Conservation (phyloP, 1,139 yeast species). For the Casaregolazyma suthepensis region DNA sequence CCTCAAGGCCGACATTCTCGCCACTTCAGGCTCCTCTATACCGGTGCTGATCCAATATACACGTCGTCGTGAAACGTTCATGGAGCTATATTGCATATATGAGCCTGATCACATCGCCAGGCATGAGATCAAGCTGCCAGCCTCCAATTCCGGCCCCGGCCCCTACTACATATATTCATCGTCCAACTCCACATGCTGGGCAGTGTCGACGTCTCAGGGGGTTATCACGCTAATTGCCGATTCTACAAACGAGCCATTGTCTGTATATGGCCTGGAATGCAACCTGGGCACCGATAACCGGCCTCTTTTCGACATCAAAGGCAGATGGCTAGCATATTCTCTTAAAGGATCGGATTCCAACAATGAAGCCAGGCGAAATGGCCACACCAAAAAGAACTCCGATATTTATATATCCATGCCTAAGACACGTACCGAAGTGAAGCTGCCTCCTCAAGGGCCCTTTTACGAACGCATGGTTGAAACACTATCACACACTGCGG, state of each 20-base stretch:
- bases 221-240: not conserved
- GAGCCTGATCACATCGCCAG: constrained; percentile 14
- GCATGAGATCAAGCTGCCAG: constrained; percentile 21
- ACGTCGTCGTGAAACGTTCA: constrained; percentile 14
- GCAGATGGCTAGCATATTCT: constrained; percentile 25
- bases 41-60: constrained; percentile 19
- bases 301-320: constrained; percentile 25
- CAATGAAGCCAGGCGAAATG: not conserved
- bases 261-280: constrained; percentile 23
- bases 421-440: constrained; percentile 23
- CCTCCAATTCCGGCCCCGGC: constrained; percentile 23
- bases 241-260: constrained; percentile 9
- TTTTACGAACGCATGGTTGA: constrained; percentile 27
- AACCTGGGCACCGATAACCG: constrained; percentile 18
- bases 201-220: constrained; percentile 9
- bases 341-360: constrained; percentile 12
- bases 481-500: constrained; percentile 26
- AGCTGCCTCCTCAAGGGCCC: constrained; percentile 28
- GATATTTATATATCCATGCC: constrained; percentile 2
- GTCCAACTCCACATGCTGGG: constrained; percentile 7
- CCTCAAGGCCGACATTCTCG: constrained; percentile 10
- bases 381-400: not conserved
- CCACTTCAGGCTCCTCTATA: not conserved
- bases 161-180: constrained; percentile 18
- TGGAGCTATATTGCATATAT: constrained; percentile 19